Conservation (phyloP, 1,139 yeast species). For the Geotrichum histeridarum region DNA sequence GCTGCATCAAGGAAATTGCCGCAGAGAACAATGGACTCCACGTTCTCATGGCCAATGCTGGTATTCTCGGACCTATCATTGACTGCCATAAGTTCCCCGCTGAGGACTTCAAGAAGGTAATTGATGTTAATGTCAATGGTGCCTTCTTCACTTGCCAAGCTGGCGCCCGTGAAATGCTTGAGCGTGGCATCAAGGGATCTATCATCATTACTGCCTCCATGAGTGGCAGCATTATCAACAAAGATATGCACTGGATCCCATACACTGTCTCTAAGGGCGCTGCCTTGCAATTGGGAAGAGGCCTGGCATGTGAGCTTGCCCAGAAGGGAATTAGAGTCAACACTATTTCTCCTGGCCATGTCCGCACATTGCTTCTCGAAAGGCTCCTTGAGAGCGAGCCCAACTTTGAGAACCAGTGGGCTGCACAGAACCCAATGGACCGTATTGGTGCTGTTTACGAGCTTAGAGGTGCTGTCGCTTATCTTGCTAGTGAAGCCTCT, state of each 20-base stretch:
- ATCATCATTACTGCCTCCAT: conserved; percentile 54
- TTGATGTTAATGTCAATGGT: conserved; percentile 48
- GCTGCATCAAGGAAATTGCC: conserved; percentile 43
- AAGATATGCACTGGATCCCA: conserved; percentile 53
- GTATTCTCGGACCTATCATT: conserved; percentile 48
- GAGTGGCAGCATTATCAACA: conserved; percentile 52
- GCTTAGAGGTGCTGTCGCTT: conserved; percentile 70
- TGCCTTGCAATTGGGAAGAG: conserved; percentile 49
- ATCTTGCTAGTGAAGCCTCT: conserved; percentile 65
- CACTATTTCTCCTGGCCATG: conserved; percentile 55
- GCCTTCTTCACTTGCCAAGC: conserved; percentile 52
- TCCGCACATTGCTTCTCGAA: conserved; percentile 34
- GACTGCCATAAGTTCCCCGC: conserved; percentile 44
- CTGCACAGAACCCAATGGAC: conserved; percentile 33
- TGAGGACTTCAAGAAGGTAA: conserved; percentile 42
- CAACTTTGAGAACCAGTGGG: conserved; percentile 33
- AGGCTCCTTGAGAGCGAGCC: conserved; percentile 28
- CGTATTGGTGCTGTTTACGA: conserved; percentile 41
- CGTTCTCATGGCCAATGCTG: conserved; percentile 64
- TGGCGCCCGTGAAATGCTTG: conserved; percentile 45
- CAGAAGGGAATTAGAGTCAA: conserved; percentile 43
- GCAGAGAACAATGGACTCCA: conserved; percentile 55
- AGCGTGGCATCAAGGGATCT: conserved; percentile 45
- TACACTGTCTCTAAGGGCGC: conserved; percentile 59
- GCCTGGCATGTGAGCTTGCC: conserved; percentile 53